These are phyloP conservation scores for Biancaea sappan DNA, from an alignment of 306 rosid genomes.

Conservation along the genomic window DNA sequence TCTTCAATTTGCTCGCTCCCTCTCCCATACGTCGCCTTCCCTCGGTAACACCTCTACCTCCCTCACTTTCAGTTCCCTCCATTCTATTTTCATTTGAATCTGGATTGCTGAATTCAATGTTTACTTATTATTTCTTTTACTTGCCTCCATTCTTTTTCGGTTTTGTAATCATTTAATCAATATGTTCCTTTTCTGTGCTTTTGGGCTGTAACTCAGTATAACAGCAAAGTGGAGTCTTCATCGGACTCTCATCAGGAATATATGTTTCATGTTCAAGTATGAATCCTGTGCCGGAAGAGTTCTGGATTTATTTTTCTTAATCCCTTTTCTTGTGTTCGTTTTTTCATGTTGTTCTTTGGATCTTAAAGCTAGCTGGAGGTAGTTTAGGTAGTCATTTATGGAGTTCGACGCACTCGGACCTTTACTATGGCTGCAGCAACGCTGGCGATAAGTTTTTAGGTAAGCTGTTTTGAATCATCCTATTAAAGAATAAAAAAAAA, in stretches of 20 bases:
- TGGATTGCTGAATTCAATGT: background rate
- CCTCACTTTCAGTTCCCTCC: too few species aligned
- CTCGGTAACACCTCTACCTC: background rate
- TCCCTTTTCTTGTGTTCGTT: background rate
- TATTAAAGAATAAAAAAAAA: background rate
- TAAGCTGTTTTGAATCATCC: constrained; percentile 25
- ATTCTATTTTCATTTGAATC: background rate
- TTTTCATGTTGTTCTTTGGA: background rate
- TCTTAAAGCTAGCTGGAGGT: constrained; percentile 49
- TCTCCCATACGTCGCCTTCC: constrained; percentile 17
- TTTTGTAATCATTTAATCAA: background rate
- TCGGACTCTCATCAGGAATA: constrained; percentile 32
- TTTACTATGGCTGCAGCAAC: constrained; percentile 64
- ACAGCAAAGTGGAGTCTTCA: constrained; percentile 24
- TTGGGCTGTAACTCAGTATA: constrained; percentile 25
- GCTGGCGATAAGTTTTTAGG: constrained; percentile 60
- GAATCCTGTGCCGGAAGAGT: too few species aligned
- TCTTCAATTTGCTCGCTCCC: constrained; percentile 47
- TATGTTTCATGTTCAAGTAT: too few species aligned
- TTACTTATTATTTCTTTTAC: background rate
- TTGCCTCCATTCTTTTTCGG: background rate
- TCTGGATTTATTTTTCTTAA: constrained; percentile 2
- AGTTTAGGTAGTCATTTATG: constrained; percentile 61
- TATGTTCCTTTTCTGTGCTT: background rate
- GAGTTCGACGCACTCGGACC: constrained; percentile 51